Base-by-base conservation (phyloP, 768 basidiomycete genomes). In the Termitomyces sp. region DNA sequence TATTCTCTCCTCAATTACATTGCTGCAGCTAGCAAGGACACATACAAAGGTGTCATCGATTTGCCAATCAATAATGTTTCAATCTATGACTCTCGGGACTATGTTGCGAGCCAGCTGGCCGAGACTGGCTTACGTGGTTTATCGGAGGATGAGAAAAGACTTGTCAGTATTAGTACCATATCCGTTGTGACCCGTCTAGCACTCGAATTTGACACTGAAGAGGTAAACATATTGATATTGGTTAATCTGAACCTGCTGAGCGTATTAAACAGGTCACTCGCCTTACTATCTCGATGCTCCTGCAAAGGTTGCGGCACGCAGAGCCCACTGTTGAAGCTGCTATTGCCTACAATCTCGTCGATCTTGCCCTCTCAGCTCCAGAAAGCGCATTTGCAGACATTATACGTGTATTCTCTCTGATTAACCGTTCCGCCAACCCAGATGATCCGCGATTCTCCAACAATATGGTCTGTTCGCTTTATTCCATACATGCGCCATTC, bases 1-100 rank as follows among this genome's bases (percentile, higher is more conserved):
- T 98, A 98, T 71, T 97, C 96, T 5, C 82, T 98, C 13, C 80
- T 98, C 60, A 98, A 98, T 69, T 90, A 91, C 70, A 88, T 98
- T 60, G 86, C 91, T 1, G 86, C 90, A 4, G 87, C 92, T 2
- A 88, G 86, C 76, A 91, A 89, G 68, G 90, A 91, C 50, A 81
- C 84, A 36, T 80, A 80, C 38, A 88, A 89, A 52, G 74, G 68
- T 51, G 75, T 81, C 3, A 73, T 64, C 36, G 77, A 73, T 41
- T 71, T 79, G 9, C 76, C 81, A 53, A 58, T 78, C 58, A 68
- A 75, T 54, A 74, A 74, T 43, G 74, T 77, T 57, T 75, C 78
- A 3, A 71, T 80, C 2, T 74, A 77, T 58, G 69, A 72, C 7
- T 71, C 75, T 1, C 68, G 76, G 30, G 84, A 87, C 60, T 75